Evolutionary conservation across 306 rosid species (phyloP), one percentile per base, ranked within the genome.

Genomic region (Dalbergia cultrata): DNA sequence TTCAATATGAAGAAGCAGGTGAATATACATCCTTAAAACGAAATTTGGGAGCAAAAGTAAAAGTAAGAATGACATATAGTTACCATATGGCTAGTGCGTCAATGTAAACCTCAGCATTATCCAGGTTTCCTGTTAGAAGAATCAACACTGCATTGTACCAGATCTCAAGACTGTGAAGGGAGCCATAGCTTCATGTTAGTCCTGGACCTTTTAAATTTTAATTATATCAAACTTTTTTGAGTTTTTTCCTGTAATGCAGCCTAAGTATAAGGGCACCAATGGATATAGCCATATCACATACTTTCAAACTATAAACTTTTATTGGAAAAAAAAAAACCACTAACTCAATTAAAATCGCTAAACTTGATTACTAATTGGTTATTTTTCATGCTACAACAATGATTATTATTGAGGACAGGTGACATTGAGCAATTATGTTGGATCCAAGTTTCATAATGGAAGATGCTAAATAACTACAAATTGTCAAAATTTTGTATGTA

Each of bases 51-150:
- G 67, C 50, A 18, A 72, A 43, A n/a, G 9, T 18, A 13, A 9
- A 3, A 16, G 11, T 43, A 37, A 13, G 62, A 47, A 56, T 1
- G 49, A 26, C 8, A 41, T 33, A 17, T 63, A 19, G 12, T 80
- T 88, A 90, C 94, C 94, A 88, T 61, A 90, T 87, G 34, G 92
- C 17, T 19, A 88, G 83, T 45, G 91, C 94, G 82, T 87, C 89
- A 69, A 88, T 77, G 16, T 86, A 34, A n/a, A 85, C 86, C 76
- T 85, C 84, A 7, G 92, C 94, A 66, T 88, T 67, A 74, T 87
- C 50, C 89, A 87, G 77, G 81, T 85, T 83, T 39, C 92, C 94
- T 19, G 91, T 82, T 72, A 90, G 69, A 77, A 88, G 87, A 75
- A 88, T 56, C 89, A 88, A 71, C 39, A 83, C 44, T 8, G 94